Conservation (phyloP, 345 rosid genomes). For the Boechera stricta region DNA sequence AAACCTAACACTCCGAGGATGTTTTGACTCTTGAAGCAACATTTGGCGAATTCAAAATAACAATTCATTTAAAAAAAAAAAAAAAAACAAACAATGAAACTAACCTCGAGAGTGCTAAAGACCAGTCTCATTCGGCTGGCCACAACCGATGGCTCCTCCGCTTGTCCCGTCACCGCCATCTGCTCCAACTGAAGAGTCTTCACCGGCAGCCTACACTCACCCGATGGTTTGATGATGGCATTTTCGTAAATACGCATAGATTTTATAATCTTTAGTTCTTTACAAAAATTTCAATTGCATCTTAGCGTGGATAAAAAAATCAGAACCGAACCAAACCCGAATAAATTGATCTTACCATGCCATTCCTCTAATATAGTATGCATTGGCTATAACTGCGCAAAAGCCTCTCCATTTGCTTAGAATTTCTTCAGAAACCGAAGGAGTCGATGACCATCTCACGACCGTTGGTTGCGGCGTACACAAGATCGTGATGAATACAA, state of each 20-base stretch:
- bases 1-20: background rate
- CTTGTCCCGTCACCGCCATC: constrained; percentile 78
- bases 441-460: constrained; percentile 80
- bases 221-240: constrained; percentile 2
- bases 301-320: background rate
- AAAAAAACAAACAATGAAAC: constrained; percentile 13
- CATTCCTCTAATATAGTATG: constrained; percentile 82
- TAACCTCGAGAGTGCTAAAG: constrained; percentile 91
- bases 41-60: background rate
- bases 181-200: constrained; percentile 96
- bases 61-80: background rate
- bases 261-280: background rate
- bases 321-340: background rate
- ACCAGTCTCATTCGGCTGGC: constrained; percentile 87
- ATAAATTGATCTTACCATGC: constrained; percentile 71
- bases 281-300: background rate
- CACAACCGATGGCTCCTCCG: constrained; percentile 91
- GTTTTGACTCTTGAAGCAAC: background rate
- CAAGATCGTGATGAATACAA: constrained; percentile 85
- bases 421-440: constrained; percentile 69
- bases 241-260: background rate
- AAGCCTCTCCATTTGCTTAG: constrained; percentile 84
- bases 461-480: constrained; percentile 95
- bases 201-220: constrained; percentile 77
- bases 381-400: constrained; percentile 90